Conservation (phyloP, 495 filamentous ascomycete species). For the Neurospora sp. region DNA sequence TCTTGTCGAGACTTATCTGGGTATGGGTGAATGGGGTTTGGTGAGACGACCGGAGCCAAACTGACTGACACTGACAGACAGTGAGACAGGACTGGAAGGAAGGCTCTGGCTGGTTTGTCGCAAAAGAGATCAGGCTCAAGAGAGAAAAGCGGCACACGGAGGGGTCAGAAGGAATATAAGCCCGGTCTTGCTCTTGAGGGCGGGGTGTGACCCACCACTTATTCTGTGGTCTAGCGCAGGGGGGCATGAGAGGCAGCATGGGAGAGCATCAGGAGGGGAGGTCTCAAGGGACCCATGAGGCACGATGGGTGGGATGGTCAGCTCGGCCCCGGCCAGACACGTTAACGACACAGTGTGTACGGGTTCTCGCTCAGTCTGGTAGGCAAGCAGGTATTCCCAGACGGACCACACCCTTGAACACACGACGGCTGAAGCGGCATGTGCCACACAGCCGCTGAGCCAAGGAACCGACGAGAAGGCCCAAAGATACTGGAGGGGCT, state of each 20-base stretch:
- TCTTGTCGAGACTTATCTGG: not conserved
- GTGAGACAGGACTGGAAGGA: not conserved
- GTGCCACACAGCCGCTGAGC: conserved; percentile 5
- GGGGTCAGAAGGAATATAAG: conserved; percentile 26
- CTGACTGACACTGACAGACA: not conserved
- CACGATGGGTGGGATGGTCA: not conserved
- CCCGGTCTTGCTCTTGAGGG: conserved; percentile 13
- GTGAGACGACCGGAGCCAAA: not conserved
- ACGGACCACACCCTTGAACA: not conserved
- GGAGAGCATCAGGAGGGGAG: not conserved
- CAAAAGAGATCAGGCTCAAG: conserved; percentile 3
- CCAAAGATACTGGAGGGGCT: not conserved
- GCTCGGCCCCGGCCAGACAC: not conserved
- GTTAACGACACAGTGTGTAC: not conserved
- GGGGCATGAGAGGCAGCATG: not conserved
- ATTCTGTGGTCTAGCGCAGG: conserved; percentile 14
- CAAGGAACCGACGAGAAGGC: conserved; percentile 2
- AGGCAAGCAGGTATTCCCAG: not conserved
- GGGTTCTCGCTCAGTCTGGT: not conserved
- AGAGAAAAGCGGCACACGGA: conserved; percentile 8
- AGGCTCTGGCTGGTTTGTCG: not conserved
- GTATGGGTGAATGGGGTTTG: not conserved
- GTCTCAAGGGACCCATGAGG: not conserved
- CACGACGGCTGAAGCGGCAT: conserved; percentile 6
- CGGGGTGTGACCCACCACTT: conserved; percentile 29